phyloP scores from a whole-genome alignment of 768 basidiomycete species.

The Boletales sp. region DNA sequence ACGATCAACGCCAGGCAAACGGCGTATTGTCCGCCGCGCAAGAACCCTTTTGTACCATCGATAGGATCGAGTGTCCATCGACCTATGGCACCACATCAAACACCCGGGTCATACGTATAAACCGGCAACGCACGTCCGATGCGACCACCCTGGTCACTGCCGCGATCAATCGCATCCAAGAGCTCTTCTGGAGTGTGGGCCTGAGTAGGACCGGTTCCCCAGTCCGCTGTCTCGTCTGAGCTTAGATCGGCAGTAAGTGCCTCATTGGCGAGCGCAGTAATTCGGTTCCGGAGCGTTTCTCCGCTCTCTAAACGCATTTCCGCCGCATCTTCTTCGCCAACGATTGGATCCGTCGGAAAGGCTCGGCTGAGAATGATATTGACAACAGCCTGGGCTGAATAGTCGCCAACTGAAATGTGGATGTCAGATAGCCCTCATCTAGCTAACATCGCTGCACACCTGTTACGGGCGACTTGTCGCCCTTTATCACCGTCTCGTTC shows the following conservation, averaged over 20 bases:
- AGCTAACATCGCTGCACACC: slow-evolving; percentile 39
- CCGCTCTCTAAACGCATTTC: slow-evolving; percentile 59
- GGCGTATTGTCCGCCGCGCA: slow-evolving; percentile 90
- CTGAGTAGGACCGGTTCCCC: slow-evolving; percentile 69
- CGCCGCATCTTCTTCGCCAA: slow-evolving; percentile 92
- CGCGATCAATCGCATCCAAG: slow-evolving; percentile 85
- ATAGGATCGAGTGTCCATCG: slow-evolving; percentile 90
- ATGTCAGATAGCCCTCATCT: not conserved
- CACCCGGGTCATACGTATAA: too few species aligned
- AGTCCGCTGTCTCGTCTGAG: slow-evolving; percentile 55
- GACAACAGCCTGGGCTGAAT: slow-evolving; percentile 89
- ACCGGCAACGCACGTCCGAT: slow-evolving; percentile 57
- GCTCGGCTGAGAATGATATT: slow-evolving; percentile 70
- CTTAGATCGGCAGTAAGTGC: slow-evolving; percentile 54
- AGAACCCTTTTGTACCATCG: slow-evolving; percentile 92
- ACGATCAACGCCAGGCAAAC: slow-evolving; percentile 86
- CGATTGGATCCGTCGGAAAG: slow-evolving; percentile 84
- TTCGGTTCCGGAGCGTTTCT: slow-evolving; percentile 51
- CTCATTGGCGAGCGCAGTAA: slow-evolving; percentile 81
- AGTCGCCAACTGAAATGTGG: slow-evolving; percentile 73
- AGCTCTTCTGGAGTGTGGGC: slow-evolving; percentile 53
- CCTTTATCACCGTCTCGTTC: slow-evolving; percentile 84
- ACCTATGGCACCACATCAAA: slow-evolving; percentile 37
- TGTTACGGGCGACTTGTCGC: slow-evolving; percentile 90
- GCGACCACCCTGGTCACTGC: slow-evolving; percentile 67